Evolutionary conservation across 495 filamentous ascomycete genomes (phyloP).

Genomic region (Penicillium manginii): DNA sequence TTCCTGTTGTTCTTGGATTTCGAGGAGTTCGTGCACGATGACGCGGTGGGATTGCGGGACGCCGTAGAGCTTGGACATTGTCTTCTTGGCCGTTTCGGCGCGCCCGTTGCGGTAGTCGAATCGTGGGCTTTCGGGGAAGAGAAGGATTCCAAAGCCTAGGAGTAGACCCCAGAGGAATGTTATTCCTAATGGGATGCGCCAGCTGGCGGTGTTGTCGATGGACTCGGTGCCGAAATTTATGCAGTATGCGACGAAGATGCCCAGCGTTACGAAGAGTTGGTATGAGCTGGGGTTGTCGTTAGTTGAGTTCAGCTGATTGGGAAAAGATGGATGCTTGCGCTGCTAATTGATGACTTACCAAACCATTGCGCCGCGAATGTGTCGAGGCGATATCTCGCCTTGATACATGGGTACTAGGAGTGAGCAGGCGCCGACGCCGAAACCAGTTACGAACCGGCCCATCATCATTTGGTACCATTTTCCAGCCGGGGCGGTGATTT

Average conservation of each 20-base stretch:
- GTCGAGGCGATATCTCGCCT: conserved; percentile 61
- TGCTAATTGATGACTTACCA: conserved; percentile 43
- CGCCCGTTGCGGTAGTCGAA: conserved; percentile 66
- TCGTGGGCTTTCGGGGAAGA: conserved; percentile 72
- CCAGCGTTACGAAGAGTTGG: conserved; percentile 83
- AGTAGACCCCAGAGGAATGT: conserved; percentile 73
- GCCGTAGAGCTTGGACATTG: conserved; percentile 71
- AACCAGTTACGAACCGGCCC: conserved; percentile 59
- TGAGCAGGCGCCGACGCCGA: conserved; percentile 69
- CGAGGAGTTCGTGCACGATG: conserved; percentile 67
- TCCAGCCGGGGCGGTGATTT: conserved; percentile 55
- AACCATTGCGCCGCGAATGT: conserved; percentile 68
- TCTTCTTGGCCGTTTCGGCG: conserved; percentile 61
- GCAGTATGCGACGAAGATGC: conserved; percentile 78
- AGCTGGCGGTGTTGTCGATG: conserved; percentile 53
- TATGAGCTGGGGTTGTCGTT: conserved; percentile 48
- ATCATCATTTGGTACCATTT: conserved; percentile 57
- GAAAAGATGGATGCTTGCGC: no score
- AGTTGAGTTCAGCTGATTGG: no score
- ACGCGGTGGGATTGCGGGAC: conserved; percentile 61
- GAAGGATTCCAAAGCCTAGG: conserved; percentile 68
- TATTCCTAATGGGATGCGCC: conserved; percentile 77
- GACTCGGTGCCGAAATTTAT: conserved; percentile 75
- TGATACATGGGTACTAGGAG: conserved; percentile 73
- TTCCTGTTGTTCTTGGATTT: conserved; percentile 59